Evolutionary conservation across 1,139 yeast genomes (phyloP).

Genomic region (Kurtzmaniella quercitrusa): DNA sequence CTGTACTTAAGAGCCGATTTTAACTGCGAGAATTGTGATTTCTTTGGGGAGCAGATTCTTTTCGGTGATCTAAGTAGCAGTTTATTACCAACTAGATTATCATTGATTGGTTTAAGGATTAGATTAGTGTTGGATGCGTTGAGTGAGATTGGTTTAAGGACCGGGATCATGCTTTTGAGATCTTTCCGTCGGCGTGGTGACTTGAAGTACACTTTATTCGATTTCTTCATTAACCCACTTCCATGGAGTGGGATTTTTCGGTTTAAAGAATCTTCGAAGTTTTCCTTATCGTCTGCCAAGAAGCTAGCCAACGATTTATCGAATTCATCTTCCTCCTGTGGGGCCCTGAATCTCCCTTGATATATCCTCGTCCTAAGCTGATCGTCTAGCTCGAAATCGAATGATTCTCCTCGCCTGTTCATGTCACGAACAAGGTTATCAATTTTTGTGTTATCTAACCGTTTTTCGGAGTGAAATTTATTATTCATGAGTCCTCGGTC

Average conservation of each 20-base stretch:
- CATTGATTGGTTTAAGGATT: slow-evolving; percentile 4
- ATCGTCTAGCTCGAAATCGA: slow-evolving; percentile 41
- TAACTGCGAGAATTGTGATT: slow-evolving; percentile 14
- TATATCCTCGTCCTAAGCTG: slow-evolving; percentile 44
- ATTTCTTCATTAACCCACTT: slow-evolving; percentile 19
- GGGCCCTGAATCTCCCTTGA: slow-evolving; percentile 31
- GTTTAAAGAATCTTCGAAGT: slow-evolving; percentile 26
- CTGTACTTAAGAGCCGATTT: slow-evolving; percentile 39
- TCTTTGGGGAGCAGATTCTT: slow-evolving; percentile 43
- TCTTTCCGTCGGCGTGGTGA: slow-evolving; percentile 9
- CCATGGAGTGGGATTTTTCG: slow-evolving; percentile 15
- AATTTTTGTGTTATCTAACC: slow-evolving; percentile 33
- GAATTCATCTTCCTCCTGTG: slow-evolving; percentile 18
- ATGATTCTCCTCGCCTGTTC: slow-evolving; percentile 16
- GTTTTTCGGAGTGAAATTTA: slow-evolving; percentile 15
- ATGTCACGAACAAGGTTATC: slow-evolving; percentile 32
- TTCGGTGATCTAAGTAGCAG: slow-evolving; percentile 22
- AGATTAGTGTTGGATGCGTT: slow-evolving; percentile 3
- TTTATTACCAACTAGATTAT: not conserved
- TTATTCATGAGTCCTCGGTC: slow-evolving; percentile 8
- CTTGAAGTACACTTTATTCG: slow-evolving; percentile 13
- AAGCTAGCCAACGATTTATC: slow-evolving; percentile 27
- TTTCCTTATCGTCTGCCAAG: slow-evolving; percentile 34
- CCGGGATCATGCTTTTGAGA: slow-evolving; percentile 17
- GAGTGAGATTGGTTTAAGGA: slow-evolving; percentile 25